Base-by-base conservation (phyloP, 139 green algal species). In the Limnomonas spitsbergensis region DNA sequence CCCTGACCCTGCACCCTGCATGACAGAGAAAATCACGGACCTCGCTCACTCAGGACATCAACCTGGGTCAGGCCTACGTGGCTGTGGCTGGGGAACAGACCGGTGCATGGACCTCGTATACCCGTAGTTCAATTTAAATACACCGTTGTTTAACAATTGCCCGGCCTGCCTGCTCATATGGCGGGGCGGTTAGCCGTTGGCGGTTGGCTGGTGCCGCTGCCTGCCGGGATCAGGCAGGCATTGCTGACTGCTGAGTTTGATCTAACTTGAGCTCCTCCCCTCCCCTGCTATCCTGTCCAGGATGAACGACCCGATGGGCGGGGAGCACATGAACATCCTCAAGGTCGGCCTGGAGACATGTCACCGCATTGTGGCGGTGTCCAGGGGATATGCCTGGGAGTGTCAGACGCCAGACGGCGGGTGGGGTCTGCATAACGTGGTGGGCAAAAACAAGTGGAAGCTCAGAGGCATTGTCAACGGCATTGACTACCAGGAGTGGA, bases 241-340 rank as follows among this genome's bases (percentile, higher is more conserved):
- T n/a, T n/a, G n/a, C n/a, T n/a, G n/a, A n/a, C n/a, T n/a, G n/a
- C n/a, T n/a, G n/a, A n/a, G n/a, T n/a, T n/a, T n/a, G n/a, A n/a
- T n/a, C n/a, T n/a, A n/a, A n/a, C n/a, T n/a, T n/a, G n/a, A n/a
- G n/a, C 42, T 54, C 42, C 42, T 54, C 42, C 42, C 42, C 42
- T 54, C 4, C 26, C 26, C 34, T 27, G 56, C 56, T 4, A 0
- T 1, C 26, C 67, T 39, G 69, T 26, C n/a, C 80, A 81, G 82
- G 74, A 40, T 86, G 78, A 83, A 37, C 34, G 56, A 69, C 56
- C 56, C 56, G 7, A 69, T 69, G 56, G n/a, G n/a, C n/a, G 95
- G 95, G 38, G 91, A 96, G 90, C 94, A 98, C 92, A 98, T 97
- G 93, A 98, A 98, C 86, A 93, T 98, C 71, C 93, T 99, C 87